phyloP scores from a whole-genome alignment of 129 eudicot species.

The Flaveria robusta region DNA sequence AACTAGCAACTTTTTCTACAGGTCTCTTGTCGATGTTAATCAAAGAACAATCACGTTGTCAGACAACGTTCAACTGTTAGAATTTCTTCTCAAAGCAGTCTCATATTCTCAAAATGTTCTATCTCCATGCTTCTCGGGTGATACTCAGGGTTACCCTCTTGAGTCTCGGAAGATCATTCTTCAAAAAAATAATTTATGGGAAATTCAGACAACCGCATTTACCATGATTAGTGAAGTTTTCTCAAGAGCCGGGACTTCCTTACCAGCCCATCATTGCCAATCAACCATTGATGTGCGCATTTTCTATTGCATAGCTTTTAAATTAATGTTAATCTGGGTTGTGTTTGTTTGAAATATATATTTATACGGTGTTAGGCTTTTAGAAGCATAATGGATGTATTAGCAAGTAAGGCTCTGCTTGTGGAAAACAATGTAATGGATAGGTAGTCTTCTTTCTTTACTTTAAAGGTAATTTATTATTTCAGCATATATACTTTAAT shows the following conservation, averaged over 20 bases:
- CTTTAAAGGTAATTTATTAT: constrained; percentile 19
- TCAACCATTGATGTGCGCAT: constrained; percentile 63
- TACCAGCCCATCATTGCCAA: constrained; percentile 65
- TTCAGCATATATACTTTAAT: background rate
- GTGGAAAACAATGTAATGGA: constrained; percentile 66
- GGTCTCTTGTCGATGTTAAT: constrained; percentile 58
- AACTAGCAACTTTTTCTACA: constrained; percentile 27
- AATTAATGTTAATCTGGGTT: background rate
- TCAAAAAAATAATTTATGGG: constrained; percentile 48
- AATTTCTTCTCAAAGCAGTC: constrained; percentile 62
- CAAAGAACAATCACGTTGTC: constrained; percentile 49
- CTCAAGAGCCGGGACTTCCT: constrained; percentile 60
- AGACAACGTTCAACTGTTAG: constrained; percentile 55
- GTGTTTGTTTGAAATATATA: background rate
- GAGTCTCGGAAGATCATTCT: constrained; percentile 38
- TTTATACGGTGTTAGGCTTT: constrained; percentile 48
- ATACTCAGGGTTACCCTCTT: constrained; percentile 32
- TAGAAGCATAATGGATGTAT: constrained; percentile 64
- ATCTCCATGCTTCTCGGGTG: constrained; percentile 36
- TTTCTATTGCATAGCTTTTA: constrained; percentile 4
- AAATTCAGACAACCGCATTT: constrained; percentile 63
- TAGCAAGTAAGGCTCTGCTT: constrained; percentile 58
- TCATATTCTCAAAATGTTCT: constrained; percentile 48
- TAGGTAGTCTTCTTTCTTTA: constrained; percentile 45
- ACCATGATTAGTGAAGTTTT: constrained; percentile 77